Evolutionary conservation across 805 yeast species (phyloP).

Genomic region (Groenewaldozyma tartarivorans): DNA sequence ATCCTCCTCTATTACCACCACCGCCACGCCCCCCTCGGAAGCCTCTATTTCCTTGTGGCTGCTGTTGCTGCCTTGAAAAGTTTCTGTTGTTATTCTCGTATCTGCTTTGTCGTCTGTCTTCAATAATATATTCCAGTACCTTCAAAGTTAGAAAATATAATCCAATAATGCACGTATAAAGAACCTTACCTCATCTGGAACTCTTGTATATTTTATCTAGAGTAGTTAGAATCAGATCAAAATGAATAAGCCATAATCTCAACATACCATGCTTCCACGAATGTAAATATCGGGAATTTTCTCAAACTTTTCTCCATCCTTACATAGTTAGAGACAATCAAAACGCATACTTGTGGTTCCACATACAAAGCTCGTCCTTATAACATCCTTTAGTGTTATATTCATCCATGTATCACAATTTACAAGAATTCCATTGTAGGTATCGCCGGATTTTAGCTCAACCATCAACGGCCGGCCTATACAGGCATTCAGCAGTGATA

Average conservation of each 20-base stretch:
- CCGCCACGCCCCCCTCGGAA: conserved; percentile 9
- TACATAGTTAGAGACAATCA: conserved; percentile 1
- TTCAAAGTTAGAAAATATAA: background rate
- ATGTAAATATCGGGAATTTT: conserved; percentile 69
- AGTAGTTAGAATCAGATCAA: background rate
- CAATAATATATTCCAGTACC: conserved; percentile 30
- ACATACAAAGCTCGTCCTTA: conserved; percentile 32
- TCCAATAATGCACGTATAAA: background rate
- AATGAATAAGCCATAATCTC: background rate
- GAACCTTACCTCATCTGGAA: conserved; percentile 28
- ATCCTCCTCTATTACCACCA: conserved; percentile 9
- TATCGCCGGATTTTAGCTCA: conserved; percentile 87
- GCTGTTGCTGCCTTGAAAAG: conserved; percentile 6
- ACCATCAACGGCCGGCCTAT: conserved; percentile 81
- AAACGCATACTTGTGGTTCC: conserved; percentile 2
- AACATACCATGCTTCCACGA: conserved; percentile 66
- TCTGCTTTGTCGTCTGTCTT: conserved; percentile 29
- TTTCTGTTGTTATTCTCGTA: conserved; percentile 22
- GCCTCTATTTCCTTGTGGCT: conserved; percentile 9
- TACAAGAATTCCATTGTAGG: conserved; percentile 70
- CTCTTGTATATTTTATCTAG: conserved; percentile 31
- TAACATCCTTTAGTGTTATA: conserved; percentile 68
- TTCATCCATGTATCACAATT: conserved; percentile 97
- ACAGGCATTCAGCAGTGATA: conserved; percentile 81
- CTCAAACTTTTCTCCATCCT: conserved; percentile 49